Percentiles rank a stretch among this genome's conserved stretches.
Evolutionary conservation across 2,329 filamentous ascomycete genomes (phyloP).

Genomic region (Fusarium drepaniforme): DNA sequence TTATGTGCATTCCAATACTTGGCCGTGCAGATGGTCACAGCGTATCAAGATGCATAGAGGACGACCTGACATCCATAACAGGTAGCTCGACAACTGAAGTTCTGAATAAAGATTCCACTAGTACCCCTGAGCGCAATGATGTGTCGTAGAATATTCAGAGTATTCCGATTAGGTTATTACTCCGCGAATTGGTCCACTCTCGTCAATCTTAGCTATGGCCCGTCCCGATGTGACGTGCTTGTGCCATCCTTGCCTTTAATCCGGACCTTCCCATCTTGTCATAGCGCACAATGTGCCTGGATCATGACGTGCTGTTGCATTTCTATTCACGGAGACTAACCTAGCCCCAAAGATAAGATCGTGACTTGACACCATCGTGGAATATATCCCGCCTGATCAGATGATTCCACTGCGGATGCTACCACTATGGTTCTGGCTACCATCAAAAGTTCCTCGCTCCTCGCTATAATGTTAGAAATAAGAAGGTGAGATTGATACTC

Average conservation of each 20-base stretch:
- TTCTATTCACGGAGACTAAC: neutral
- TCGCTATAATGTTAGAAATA: neutral
- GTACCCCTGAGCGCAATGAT: neutral
- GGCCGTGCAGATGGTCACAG: neutral
- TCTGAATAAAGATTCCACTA: neutral
- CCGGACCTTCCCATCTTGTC: constrained; percentile 30
- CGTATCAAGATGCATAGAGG: neutral
- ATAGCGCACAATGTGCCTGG: neutral
- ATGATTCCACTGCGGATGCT: neutral
- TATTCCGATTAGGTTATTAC: neutral
- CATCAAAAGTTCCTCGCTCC: neutral
- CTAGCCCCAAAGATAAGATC: neutral
- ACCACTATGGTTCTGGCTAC: neutral
- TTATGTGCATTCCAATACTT: no score
- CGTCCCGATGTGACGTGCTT: constrained; percentile 26
- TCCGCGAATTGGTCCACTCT: constrained; percentile 11
- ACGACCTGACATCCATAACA: neutral
- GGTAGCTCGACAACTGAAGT: neutral
- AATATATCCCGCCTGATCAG: neutral
- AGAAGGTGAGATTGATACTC: neutral
- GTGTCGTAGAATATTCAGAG: neutral
- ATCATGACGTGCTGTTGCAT: constrained; percentile 9
- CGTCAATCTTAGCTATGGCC: constrained; percentile 7
- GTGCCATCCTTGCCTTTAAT: constrained; percentile 5
- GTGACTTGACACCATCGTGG: neutral